Evolutionary conservation across 1,284 basidiomycete genomes (phyloP), one percentile per base, ranked within the genome.

Genomic region (Volvariella volvacea): DNA sequence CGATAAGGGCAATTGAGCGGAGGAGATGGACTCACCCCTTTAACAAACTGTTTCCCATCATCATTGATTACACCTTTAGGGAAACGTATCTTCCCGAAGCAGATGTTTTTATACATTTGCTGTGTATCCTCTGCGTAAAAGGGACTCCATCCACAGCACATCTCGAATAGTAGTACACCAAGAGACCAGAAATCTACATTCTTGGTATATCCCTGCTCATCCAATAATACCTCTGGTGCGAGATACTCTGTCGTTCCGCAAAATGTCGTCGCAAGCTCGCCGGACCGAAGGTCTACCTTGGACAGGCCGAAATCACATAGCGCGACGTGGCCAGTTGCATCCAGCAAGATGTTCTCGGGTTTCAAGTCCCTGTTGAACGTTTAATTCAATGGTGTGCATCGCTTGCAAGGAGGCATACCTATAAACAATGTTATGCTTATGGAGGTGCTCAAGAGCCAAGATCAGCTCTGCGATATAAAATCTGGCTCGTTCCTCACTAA

Each of bases 31-130:
- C 88, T 70, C 57, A 94, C 91, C 48, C 92, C 93, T 67, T 99
- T 99, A 59, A 99, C 96, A 55, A 99, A 99, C 67, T 96, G 90
- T 71, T 99, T 99, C 45, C 96, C 96, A 48, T 98, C 94, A 56
- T 99, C 96, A 49, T 87, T 86, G 56, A 99, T 98, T 22, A 97
- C 94, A 44, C 90, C 92, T 57, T 93, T 88, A 21, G 96, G 96
- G 73, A 99, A 99, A 51, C 95, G 80, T 63, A 99, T 98, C 77
- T 98, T 99, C 52, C 96, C 96, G 65, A 92, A 93, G 64, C 93
- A 98, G 55, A 99, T 99, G 71, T 95, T 90, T 76, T 93, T 93
- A 74, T 99, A 99, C 96, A 99, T 99, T 67, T 97, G 92, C 64
- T 99, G 95, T 14, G 93, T 98, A 62, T 99, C 96, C 59, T 99